A percentile compares a stretch with the other conserved stretches of the same genome.
phyloP scores from a whole-genome alignment of 306 rosid genomes.

The Rosa chinensis region DNA sequence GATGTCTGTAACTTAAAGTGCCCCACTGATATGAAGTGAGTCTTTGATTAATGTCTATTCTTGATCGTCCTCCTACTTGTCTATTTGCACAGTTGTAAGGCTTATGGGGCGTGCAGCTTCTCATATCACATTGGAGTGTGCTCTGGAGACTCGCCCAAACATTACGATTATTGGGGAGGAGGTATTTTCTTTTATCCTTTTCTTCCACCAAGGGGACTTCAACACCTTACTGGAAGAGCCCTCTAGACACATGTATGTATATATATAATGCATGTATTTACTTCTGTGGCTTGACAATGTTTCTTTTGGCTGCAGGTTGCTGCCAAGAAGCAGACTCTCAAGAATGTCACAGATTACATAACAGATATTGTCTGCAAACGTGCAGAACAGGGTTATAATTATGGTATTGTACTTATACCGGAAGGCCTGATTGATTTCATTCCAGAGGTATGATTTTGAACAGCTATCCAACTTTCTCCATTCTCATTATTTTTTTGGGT shows the following conservation, averaged over 20 bases:
- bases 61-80: constrained; percentile 3
- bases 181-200: constrained; percentile 36
- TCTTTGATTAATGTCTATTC: not conserved
- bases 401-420: constrained; percentile 86
- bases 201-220: not conserved
- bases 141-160: constrained; percentile 88
- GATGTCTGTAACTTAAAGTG: not conserved
- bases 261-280: not conserved
- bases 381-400: constrained; percentile 58
- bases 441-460: constrained; percentile 67
- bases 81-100: constrained; percentile 68
- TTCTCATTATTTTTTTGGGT: not conserved
- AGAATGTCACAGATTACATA: constrained; percentile 77
- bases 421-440: constrained; percentile 95
- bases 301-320: constrained; percentile 61
- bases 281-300: constrained; percentile 20
- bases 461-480: not conserved
- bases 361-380: constrained; percentile 74
- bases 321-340: constrained; percentile 78
- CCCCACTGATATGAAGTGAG: not conserved
- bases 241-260: not conserved
- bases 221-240: not conserved
- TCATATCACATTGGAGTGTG: constrained; percentile 88
- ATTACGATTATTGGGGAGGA: constrained; percentile 88
- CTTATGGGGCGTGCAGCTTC: constrained; percentile 99